Conservation (phyloP, 2,329 filamentous ascomycete genomes). For the Diaporthe capsici region DNA sequence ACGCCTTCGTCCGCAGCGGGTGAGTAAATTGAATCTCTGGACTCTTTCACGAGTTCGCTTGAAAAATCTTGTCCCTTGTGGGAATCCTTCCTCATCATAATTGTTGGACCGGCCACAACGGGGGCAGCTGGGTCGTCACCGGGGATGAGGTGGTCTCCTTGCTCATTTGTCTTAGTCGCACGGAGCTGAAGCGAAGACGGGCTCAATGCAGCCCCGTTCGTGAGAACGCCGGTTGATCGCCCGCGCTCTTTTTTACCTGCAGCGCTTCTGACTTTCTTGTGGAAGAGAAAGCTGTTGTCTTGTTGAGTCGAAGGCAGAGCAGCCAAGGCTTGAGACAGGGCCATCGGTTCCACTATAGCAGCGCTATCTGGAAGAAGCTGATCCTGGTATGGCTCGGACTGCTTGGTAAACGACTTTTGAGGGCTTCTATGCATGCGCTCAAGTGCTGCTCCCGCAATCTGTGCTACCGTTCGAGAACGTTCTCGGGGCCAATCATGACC, state of each 20-base stretch:
- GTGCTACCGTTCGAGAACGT: neutral
- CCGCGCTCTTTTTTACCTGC: neutral
- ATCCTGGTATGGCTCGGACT: neutral
- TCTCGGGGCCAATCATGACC: neutral
- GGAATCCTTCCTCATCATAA: neutral
- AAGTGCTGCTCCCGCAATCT: neutral
- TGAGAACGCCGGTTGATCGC: neutral
- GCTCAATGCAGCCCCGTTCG: neutral
- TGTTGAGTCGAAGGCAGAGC: conserved; percentile 44
- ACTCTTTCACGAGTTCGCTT: neutral
- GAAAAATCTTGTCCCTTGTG: neutral
- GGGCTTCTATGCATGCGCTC: neutral
- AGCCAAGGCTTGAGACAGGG: neutral
- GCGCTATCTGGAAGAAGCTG: neutral
- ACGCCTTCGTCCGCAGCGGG: neutral
- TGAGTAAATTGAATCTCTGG: neutral
- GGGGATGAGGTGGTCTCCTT: neutral
- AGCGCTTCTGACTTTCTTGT: conserved; percentile 41
- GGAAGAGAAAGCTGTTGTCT: conserved; percentile 53
- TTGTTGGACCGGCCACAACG: neutral
- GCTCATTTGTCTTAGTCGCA: neutral
- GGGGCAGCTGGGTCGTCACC: neutral
- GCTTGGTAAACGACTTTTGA: neutral
- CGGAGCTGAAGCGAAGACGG: neutral
- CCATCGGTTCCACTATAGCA: neutral